Evolutionary conservation across 345 rosid genomes (phyloP).

Genomic region (Cardamine chenopodiifolia): DNA sequence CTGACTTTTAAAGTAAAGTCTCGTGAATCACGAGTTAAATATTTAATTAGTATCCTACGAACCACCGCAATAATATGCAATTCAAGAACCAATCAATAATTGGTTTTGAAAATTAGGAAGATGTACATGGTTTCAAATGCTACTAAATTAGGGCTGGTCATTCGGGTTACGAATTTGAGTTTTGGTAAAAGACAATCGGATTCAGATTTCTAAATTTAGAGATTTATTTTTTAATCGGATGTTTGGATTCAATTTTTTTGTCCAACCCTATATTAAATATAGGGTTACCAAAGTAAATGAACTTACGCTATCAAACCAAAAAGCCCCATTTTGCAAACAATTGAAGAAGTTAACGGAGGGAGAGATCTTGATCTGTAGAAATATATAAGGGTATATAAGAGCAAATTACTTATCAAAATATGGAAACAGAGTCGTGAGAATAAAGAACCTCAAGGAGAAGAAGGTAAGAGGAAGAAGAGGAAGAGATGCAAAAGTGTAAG

Average conservation of each 20-base stretch:
- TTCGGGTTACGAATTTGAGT: no score
- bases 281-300: not conserved
- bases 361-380: slow-evolving; percentile 39
- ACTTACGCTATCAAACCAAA: slow-evolving; percentile 39
- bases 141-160: no score
- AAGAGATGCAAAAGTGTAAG: slow-evolving; percentile 38
- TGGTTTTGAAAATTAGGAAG: not conserved
- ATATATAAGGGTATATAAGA: not conserved
- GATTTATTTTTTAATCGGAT: no score
- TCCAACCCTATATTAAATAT: no score
- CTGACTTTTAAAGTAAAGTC: no score
- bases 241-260: no score
- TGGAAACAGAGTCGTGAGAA: slow-evolving; percentile 11
- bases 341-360: slow-evolving; percentile 40
- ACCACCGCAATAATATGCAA: not conserved
- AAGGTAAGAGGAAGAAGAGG: slow-evolving; percentile 40
- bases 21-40: no score
- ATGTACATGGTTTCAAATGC: not conserved
- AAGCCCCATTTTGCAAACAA: slow-evolving; percentile 32
- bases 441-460: slow-evolving; percentile 37
- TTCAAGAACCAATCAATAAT: not conserved
- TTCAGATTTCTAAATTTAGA: no score
- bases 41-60: no score
- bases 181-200: no score
- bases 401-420: not conserved